Percentiles rank a stretch among this genome's conserved stretches.
Conservation (phyloP, 2,329 filamentous ascomycete species). For the Arthrobotrys entomopaga region DNA sequence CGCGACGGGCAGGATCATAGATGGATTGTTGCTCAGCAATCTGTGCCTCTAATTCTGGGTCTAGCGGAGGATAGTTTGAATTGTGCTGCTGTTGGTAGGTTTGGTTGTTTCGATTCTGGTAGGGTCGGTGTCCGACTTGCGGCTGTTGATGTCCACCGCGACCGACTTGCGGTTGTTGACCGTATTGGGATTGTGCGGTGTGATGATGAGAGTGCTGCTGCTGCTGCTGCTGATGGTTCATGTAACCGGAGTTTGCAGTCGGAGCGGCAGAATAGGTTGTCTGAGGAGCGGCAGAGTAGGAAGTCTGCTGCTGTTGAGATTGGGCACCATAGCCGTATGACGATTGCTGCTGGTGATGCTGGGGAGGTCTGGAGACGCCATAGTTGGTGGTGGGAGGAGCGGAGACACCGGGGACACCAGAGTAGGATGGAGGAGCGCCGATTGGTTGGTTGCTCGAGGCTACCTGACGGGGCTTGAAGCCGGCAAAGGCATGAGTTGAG, state of each 20-base stretch:
- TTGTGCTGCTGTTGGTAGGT: constrained; percentile 64
- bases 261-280: constrained; percentile 61
- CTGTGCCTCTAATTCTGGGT: constrained; percentile 87
- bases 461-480: constrained; percentile 72
- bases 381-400: constrained; percentile 56
- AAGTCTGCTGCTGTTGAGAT: constrained; percentile 52
- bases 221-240: constrained; percentile 54
- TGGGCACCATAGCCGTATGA: constrained; percentile 38
- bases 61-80: constrained; percentile 63
- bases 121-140: constrained; percentile 66
- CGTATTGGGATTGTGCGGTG: constrained; percentile 9
- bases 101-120: constrained; percentile 59
- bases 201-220: constrained; percentile 40
- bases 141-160: constrained; percentile 64
- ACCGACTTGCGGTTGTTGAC: constrained; percentile 58
- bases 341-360: background rate
- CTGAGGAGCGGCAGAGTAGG: constrained; percentile 60
- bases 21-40: constrained; percentile 96
- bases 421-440: constrained; percentile 61
- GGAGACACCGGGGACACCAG: constrained; percentile 58
- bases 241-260: constrained; percentile 50
- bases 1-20: constrained; percentile 69
- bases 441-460: constrained; percentile 61
- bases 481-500: constrained; percentile 68
- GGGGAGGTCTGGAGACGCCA: constrained; percentile 29